Evolutionary conservation across 2,329 filamentous ascomycete species (phyloP).

Genomic region (Teratosphaeria destructans): DNA sequence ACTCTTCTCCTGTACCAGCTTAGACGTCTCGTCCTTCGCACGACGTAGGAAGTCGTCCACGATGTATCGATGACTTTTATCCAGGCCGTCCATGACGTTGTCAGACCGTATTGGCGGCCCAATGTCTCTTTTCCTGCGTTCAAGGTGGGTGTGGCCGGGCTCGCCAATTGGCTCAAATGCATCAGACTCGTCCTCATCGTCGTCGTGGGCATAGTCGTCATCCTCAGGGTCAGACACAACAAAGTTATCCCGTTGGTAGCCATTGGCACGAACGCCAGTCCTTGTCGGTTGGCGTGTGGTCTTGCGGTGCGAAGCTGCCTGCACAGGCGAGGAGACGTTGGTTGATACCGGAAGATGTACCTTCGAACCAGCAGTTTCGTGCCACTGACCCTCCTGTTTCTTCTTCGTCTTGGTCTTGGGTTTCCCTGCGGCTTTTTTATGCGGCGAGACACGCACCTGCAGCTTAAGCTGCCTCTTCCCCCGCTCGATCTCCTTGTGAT

Average conservation of each 20-base stretch:
- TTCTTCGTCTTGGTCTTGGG: conserved; percentile 23
- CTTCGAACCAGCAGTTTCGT: conserved; percentile 23
- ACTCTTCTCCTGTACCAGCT: conserved; percentile 49
- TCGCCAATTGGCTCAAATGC: conserved; percentile 35
- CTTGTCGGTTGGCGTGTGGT: conserved; percentile 17
- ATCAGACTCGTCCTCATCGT: conserved; percentile 31
- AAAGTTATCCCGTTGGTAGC: conserved; percentile 28
- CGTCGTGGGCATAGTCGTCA: conserved; percentile 28
- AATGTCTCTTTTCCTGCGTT: conserved; percentile 24
- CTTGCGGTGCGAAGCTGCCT: conserved; percentile 33
- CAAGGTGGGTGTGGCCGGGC: conserved; percentile 22
- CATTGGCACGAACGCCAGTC: conserved; percentile 21
- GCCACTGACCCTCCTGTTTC: conserved; percentile 11
- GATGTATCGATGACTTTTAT: conserved; percentile 51
- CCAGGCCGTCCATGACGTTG: conserved; percentile 42
- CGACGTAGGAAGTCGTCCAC: conserved; percentile 55
- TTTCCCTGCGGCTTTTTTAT: conserved; percentile 20
- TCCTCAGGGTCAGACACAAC: conserved; percentile 25
- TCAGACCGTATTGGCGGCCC: conserved; percentile 52
- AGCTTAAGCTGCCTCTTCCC: conserved; percentile 40
- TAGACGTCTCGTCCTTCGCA: conserved; percentile 51
- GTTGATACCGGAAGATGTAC: conserved; percentile 49
- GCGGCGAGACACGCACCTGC: conserved; percentile 36
- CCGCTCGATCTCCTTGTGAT: conserved; percentile 36
- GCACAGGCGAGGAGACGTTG: conserved; percentile 55